Conservation (phyloP, 1,139 yeast genomes). For the Hyphopichia pseudoburtonii region DNA sequence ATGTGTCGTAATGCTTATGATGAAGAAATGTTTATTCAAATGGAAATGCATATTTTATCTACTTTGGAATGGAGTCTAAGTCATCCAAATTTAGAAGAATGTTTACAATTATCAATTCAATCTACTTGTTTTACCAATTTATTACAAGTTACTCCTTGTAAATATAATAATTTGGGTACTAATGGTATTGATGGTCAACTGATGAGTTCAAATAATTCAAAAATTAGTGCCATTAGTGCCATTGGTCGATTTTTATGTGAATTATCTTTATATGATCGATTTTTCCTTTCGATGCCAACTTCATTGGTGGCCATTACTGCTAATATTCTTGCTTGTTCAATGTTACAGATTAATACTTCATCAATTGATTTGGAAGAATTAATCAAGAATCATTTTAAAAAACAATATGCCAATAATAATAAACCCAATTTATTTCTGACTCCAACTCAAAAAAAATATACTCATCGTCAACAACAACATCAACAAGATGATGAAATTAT, state of each 20-base stretch:
- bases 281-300: constrained; percentile 60
- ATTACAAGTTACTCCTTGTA: constrained; percentile 29
- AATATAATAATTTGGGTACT: constrained; percentile 22
- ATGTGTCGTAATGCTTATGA: constrained; percentile 88
- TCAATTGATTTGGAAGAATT: constrained; percentile 28
- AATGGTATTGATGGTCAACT: constrained; percentile 12
- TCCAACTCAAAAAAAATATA: background rate
- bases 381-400: constrained; percentile 13
- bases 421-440: constrained; percentile 3
- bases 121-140: constrained; percentile 20
- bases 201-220: constrained; percentile 14
- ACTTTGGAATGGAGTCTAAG: constrained; percentile 83
- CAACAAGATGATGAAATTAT: background rate
- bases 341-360: constrained; percentile 49
- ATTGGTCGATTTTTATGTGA: constrained; percentile 73
- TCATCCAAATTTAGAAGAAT: constrained; percentile 62
- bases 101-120: constrained; percentile 54
- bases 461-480: background rate
- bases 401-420: constrained; percentile 1
- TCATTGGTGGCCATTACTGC: constrained; percentile 70
- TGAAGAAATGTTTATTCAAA: constrained; percentile 86
- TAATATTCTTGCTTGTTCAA: constrained; percentile 68
- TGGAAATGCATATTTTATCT: constrained; percentile 86
- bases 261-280: constrained; percentile 69
- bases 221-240: constrained; percentile 52